Conservation (phyloP, 2,329 filamentous ascomycete genomes). For the Emmonsia crescens region DNA sequence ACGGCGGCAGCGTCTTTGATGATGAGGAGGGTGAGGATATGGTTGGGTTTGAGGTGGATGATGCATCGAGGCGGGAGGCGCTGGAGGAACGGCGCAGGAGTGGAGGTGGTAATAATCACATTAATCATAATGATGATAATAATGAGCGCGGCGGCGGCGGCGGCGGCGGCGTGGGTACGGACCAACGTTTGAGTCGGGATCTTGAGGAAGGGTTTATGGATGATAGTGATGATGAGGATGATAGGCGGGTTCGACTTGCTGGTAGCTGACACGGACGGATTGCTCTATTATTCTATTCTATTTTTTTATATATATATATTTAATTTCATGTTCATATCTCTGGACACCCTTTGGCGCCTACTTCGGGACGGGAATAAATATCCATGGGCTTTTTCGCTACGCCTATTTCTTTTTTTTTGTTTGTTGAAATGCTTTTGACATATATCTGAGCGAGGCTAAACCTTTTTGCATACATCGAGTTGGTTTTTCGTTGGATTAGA, state of each 20-base stretch:
- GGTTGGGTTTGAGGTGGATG: slow-evolving; percentile 45
- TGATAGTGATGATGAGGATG: slow-evolving; percentile 53
- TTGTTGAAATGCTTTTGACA: neutral
- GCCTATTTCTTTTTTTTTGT: neutral
- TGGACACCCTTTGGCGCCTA: neutral
- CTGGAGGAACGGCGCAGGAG: slow-evolving; percentile 36
- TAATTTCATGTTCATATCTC: neutral
- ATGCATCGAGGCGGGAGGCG: slow-evolving; percentile 35
- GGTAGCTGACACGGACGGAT: neutral
- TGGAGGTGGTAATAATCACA: slow-evolving; percentile 23
- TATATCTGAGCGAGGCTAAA: neutral
- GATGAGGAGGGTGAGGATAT: slow-evolving; percentile 53
- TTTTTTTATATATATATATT: neutral
- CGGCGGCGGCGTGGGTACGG: slow-evolving; percentile 21
- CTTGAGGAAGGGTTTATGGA: slow-evolving; percentile 66
- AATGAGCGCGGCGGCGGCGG: too few species aligned
- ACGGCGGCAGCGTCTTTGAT: slow-evolving; percentile 39
- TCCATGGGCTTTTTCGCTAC: neutral
- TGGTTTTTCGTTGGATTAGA: neutral
- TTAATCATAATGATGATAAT: too few species aligned
- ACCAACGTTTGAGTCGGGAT: slow-evolving; percentile 62
- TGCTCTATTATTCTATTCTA: neutral
- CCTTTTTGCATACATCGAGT: neutral
- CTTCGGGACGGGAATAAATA: neutral
- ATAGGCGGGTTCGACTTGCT: neutral